Evolutionary conservation across 2,329 filamentous ascomycete genomes (phyloP), one percentile per base, ranked within the genome.

Genomic region (Aspergillus sp.): DNA sequence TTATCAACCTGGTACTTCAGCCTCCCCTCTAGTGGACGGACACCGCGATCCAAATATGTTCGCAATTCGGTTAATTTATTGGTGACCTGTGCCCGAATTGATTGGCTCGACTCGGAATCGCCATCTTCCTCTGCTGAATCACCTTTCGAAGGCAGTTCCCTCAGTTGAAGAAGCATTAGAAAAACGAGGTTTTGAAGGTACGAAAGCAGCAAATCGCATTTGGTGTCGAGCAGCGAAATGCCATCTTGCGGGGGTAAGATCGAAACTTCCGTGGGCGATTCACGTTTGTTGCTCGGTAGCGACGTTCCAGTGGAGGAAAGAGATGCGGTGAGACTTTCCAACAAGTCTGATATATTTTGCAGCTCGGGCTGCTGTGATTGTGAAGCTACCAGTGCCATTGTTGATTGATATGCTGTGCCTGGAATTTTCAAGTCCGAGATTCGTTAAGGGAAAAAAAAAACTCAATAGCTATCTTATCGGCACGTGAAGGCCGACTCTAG

Each of bases 1-100:
- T 96, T 95, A 75, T 98, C 93, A 68, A 99, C 91, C 72, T 97
- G 93, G 76, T 97, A 99, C 64, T 92, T 93, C 61, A 99, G 78
- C 67, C 93, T 90, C 64, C 89, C 89, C 76, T 99, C 96, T 15
- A 98, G 78, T 0, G 95, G 95, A 15, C 90, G 87, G 3, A 96
- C 90, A 64, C 95, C 96, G 71, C 92, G 92, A 70, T 99, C 96
- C 1, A 99, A 81, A 72, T 96, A 98, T 1, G 97, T 82, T n/a
- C 93, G 86, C 52, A 97, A 80, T 74, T 96, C 92, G 17, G 93
- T 87, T n/a, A 99, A 82, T 71, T 96, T 96, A 65, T 88, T 88
- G 2, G 95, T 88, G 0, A 93, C 87, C 2, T 88, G 82, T 49
- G 89, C 84, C 47, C 87, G 81, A 1, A 87, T 75, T 0, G 81